These are phyloP conservation scores for Metarhizium robertsii DNA, from an alignment of 2,329 filamentous ascomycete genomes.

Conservation along the genomic window DNA sequence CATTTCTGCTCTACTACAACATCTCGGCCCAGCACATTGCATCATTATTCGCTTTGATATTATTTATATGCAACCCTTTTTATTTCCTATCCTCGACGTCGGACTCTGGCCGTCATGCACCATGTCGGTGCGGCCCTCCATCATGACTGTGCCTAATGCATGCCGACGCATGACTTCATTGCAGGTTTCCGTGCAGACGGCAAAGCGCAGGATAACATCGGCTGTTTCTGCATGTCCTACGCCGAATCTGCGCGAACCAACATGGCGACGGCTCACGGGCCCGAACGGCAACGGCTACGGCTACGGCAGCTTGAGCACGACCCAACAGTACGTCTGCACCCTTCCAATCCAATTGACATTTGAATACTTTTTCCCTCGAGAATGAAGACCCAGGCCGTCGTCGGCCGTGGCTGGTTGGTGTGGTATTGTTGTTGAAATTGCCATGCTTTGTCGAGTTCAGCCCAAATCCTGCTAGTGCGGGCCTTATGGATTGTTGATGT, in stretches of 20 bases:
- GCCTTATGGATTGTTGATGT: neutral
- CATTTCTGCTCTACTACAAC: too few relatives aligned
- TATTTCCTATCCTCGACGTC: neutral
- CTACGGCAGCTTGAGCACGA: neutral
- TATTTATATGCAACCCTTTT: too few relatives aligned
- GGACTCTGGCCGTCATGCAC: neutral
- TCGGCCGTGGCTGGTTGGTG: neutral
- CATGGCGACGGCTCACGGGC: neutral
- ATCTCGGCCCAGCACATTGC: too few relatives aligned
- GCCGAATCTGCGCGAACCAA: neutral
- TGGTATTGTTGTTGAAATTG: neutral
- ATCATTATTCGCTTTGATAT: too few relatives aligned
- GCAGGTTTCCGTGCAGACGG: neutral
- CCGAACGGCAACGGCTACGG: neutral
- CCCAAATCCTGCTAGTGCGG: neutral
- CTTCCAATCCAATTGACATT: neutral
- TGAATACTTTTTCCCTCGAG: too few relatives aligned
- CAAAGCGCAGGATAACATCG: neutral
- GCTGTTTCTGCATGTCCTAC: neutral
- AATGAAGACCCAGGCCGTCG: neutral
- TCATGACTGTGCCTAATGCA: neutral
- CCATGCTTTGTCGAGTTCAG: neutral
- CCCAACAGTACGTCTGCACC: neutral
- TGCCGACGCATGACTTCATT: neutral
- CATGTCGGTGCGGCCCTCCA: neutral